phyloP scores from a whole-genome alignment of 106 monocot species.

The Agapanthus africanus region DNA sequence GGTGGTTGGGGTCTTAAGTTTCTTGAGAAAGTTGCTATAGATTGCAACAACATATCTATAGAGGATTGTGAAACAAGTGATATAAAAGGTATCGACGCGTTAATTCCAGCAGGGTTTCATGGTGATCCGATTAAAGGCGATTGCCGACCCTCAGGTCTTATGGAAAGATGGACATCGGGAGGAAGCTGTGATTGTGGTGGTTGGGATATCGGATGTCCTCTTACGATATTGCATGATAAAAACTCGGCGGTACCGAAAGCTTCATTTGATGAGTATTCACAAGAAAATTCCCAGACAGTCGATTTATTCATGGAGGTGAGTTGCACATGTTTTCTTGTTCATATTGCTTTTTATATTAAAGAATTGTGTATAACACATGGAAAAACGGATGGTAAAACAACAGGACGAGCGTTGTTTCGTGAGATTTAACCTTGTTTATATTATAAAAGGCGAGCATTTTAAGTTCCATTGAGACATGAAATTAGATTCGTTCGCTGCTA shows the following conservation, averaged over 20 bases:
- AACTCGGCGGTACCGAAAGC: not conserved
- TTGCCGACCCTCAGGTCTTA: slow-evolving; percentile 54
- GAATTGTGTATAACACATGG: too few species aligned
- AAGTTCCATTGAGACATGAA: not conserved
- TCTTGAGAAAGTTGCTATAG: slow-evolving; percentile 34
- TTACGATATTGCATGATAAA: slow-evolving; percentile 38
- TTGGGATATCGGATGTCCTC: slow-evolving; percentile 90
- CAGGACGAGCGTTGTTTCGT: too few species aligned
- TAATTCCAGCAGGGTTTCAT: slow-evolving; percentile 67
- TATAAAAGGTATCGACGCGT: slow-evolving; percentile 25
- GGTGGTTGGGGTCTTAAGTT: slow-evolving; percentile 97
- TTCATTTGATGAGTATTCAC: slow-evolving; percentile 5
- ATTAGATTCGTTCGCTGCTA: not conserved
- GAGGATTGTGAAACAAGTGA: not conserved
- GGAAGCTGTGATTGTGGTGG: slow-evolving; percentile 89
- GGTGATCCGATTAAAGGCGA: slow-evolving; percentile 25
- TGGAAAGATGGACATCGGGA: slow-evolving; percentile 66
- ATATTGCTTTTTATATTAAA: not conserved
- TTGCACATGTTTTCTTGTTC: not conserved
- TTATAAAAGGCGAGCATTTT: not conserved
- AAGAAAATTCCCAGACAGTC: slow-evolving; percentile 18
- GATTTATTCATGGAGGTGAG: slow-evolving; percentile 57
- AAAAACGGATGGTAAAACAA: too few species aligned
- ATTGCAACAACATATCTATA: not conserved
- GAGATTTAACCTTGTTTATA: not conserved